Base-by-base conservation (phyloP, 1,284 basidiomycete genomes). In the Stereum hirsutum region DNA sequence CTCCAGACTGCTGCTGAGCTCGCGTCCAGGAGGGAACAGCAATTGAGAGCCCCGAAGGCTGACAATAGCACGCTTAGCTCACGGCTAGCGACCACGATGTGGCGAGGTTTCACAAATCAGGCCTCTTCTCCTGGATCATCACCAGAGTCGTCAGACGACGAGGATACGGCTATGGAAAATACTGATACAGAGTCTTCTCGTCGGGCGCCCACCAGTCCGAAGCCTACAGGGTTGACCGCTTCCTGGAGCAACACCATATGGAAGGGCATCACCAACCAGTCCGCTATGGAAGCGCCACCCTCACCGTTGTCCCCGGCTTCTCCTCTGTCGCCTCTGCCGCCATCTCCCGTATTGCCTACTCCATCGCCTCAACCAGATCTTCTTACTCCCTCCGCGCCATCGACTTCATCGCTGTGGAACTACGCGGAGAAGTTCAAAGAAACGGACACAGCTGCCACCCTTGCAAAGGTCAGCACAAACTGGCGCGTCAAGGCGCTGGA, bases 341-440 rank as follows among this genome's bases (percentile, higher is more conserved):
- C 58, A 11, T 54, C 54, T 23, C 54, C 56, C 1, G 57, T 66
- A 20, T 53, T 62, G 2, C 54, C 61, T 3, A 52, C 61, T 1
- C 52, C 59, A 26, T 54, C 57, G n/a, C 42, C 45, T n/a, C 35
- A 19, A 47, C 43, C 30, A 36, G 23, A 17, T 15, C 23, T 27
- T 45, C 41, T 19, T 25, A 32, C 45, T 33, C 41, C 49, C 44
- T 15, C 42, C 49, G 17, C 50, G 39, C 12, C 49, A 47, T 14
- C 51, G 52, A 6, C 39, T 12, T n/a, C n/a, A n/a, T 45, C 43
- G 43, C 49, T 85, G 4, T 84, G 81, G 81, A 59, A 61, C 32
- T 88, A 87, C 54, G 81, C 85, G 0, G 81, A 75, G 53, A 85
- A 78, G 54, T 54, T 88, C 11, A 81, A 74, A 53, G 77, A 83